Evolutionary conservation across 2,329 filamentous ascomycete species (phyloP).

Genomic region (Hypoxylon sp.): DNA sequence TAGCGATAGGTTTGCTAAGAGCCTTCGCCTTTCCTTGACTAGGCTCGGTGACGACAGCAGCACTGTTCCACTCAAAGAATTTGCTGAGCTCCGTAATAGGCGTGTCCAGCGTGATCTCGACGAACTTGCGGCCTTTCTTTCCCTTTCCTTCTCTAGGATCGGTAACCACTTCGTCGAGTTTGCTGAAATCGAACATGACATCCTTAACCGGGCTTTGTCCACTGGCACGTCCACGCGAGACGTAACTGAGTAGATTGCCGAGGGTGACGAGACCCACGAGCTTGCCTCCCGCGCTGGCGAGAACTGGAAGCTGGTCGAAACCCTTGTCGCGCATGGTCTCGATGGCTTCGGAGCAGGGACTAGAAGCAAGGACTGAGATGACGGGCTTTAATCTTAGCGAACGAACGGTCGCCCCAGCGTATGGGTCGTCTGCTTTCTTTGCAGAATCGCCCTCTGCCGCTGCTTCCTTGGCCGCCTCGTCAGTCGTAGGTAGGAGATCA

Average conservation of each 20-base stretch:
- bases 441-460: conserved; percentile 57
- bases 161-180: conserved; percentile 90
- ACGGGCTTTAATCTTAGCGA: conserved; percentile 93
- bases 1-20: conserved; percentile 83
- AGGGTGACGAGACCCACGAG: conserved; percentile 95
- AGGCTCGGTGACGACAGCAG: conserved; percentile 91
- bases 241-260: conserved; percentile 92
- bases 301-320: conserved; percentile 96
- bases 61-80: conserved; percentile 99
- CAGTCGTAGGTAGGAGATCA: conserved; percentile 78
- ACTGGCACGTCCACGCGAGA: conserved; percentile 85
- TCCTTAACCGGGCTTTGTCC: conserved; percentile 81
- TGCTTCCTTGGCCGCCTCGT: conserved; percentile 65
- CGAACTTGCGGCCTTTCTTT: conserved; percentile 77
- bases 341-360: conserved; percentile 86
- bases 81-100: conserved; percentile 85
- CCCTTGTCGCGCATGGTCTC: conserved; percentile 99
- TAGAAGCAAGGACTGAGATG: conserved; percentile 81
- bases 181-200: conserved; percentile 97
- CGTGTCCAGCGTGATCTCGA: conserved; percentile 94
- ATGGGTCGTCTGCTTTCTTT: conserved; percentile 71
- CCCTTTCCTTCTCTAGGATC: conserved; percentile 73
- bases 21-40: conserved; percentile 64
- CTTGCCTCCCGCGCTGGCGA: conserved; percentile 75
- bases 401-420: conserved; percentile 83